Evolutionary conservation across 495 filamentous ascomycete species (phyloP).

Genomic region (Xylaria bambusicola): DNA sequence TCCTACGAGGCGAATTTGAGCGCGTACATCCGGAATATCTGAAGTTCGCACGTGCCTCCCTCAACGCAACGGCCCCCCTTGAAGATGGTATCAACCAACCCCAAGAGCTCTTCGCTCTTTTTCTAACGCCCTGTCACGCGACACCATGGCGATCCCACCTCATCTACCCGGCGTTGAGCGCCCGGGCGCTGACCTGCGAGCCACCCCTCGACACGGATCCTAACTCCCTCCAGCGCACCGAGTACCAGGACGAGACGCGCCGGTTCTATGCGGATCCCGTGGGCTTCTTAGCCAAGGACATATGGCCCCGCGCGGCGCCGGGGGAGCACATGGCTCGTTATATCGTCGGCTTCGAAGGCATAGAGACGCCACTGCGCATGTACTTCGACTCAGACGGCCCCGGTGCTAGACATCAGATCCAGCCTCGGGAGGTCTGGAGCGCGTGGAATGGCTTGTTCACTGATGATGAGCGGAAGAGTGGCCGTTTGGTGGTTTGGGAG

Average conservation of each 20-base stretch:
- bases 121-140: slow-evolving; percentile 96
- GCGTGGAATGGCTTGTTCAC: slow-evolving; percentile 81
- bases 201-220: slow-evolving; percentile 70
- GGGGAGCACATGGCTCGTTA: slow-evolving; percentile 54
- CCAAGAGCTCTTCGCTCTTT: slow-evolving; percentile 67
- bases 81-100: slow-evolving; percentile 6
- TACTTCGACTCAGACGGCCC: slow-evolving; percentile 46
- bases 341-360: slow-evolving; percentile 57
- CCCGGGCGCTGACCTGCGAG: slow-evolving; percentile 89
- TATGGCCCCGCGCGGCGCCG: slow-evolving; percentile 42
- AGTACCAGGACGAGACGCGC: slow-evolving; percentile 87
- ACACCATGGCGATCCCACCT: slow-evolving; percentile 96
- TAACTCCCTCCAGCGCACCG: slow-evolving; percentile 51
- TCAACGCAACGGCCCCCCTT: slow-evolving; percentile 5
- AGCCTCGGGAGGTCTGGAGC: slow-evolving; percentile 65
- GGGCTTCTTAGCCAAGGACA: slow-evolving; percentile 55
- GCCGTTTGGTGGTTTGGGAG: slow-evolving; percentile 83
- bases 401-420: slow-evolving; percentile 49
- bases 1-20: slow-evolving; percentile 73
- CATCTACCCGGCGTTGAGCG: slow-evolving; percentile 68
- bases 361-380: slow-evolving; percentile 44
- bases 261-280: slow-evolving; percentile 74
- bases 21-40: slow-evolving; percentile 43
- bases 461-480: slow-evolving; percentile 81
- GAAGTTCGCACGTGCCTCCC: slow-evolving; percentile 25